Conservation (phyloP, 2,329 filamentous ascomycete genomes). For the Apiospora marii region DNA sequence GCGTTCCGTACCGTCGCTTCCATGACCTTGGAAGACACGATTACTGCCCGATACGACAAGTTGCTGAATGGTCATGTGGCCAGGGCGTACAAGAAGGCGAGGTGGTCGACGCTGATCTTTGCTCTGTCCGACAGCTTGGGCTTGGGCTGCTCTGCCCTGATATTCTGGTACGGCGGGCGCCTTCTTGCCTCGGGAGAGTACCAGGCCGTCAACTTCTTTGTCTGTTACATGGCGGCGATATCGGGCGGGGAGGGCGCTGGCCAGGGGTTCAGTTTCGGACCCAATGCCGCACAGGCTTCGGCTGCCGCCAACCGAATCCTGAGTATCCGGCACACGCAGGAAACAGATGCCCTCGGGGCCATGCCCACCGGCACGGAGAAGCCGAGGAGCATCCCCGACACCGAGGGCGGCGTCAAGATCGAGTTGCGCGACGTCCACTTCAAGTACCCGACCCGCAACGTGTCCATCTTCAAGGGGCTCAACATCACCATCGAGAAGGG, state of each 20-base stretch:
- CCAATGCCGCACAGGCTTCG: conserved; percentile 67
- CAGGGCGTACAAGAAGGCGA: conserved; percentile 67
- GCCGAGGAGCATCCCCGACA: conserved; percentile 50
- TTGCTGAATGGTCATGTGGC: conserved; percentile 67
- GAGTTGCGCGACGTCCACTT: conserved; percentile 66
- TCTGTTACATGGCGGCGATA: conserved; percentile 71
- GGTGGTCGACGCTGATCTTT: conserved; percentile 70
- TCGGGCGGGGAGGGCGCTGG: conserved; percentile 73
- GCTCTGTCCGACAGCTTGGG: conserved; percentile 73
- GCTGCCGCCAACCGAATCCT: conserved; percentile 68
- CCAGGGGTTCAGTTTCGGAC: conserved; percentile 71
- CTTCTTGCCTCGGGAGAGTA: conserved; percentile 63
- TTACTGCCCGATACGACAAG: conserved; percentile 65
- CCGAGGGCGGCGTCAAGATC: conserved; percentile 60
- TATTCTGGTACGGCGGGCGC: conserved; percentile 72
- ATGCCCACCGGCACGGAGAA: conserved; percentile 13
- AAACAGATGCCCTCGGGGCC: conserved; percentile 31
- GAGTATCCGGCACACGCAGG: conserved; percentile 52
- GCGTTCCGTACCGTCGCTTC: conserved; percentile 77
- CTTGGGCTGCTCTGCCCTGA: conserved; percentile 68
- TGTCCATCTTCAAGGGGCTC: conserved; percentile 66
- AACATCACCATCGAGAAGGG: conserved; percentile 72
- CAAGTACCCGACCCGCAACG: conserved; percentile 65
- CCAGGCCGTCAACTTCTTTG: conserved; percentile 55
- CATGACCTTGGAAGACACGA: conserved; percentile 73